Evolutionary conservation across 1,139 yeast species (phyloP), one percentile per base, ranked within the genome.

Genomic region (Pichia terricola): DNA sequence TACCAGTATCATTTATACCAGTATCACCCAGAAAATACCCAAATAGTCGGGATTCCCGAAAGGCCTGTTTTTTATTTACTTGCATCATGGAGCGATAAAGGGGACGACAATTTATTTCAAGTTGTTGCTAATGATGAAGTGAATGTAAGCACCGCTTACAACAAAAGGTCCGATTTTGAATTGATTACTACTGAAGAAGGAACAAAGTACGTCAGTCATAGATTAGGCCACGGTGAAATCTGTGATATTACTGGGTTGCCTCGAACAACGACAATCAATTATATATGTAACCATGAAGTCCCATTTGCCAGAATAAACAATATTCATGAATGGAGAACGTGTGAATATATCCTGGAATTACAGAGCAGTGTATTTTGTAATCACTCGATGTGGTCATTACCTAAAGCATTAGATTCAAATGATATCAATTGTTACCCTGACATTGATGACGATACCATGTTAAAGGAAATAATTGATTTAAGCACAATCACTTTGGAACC

Each of bases 241-340:
- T 89, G 97, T 64, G 95, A 85, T 56, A 57, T 83, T 40, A 85
- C 94, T 0, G 73, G 73, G 0, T 63, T 67, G 36, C 81, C 80
- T 4, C 70, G 96, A 48, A 63, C 72, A 1, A 67, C 79, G 1
- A 85, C 81, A 44, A 64, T 89, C 3, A 75, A 76, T 41, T 87
- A 81, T 57, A 67, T 72, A 34, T 89, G 97, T 61, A 80, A 79
- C 50, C 69, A 73, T 1, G 55, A 58, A 2, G 54, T 60, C 2
- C 49, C 52, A 7, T 59, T 53, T 11, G 59, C 67, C 0, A 49
- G 52, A 4, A 62, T 79, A 3, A 64, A 64, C 22, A 70, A 71
- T 48, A 72, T 81, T 0, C 67, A 67, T 42, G 97, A 89, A 62
- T 66, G 76, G 42, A 74, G 72, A 49, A 81, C 91, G 0, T 88